These are phyloP conservation scores for Malassezia dermatis DNA, from an alignment of 1,284 basidiomycete genomes.

Conservation along the genomic window DNA sequence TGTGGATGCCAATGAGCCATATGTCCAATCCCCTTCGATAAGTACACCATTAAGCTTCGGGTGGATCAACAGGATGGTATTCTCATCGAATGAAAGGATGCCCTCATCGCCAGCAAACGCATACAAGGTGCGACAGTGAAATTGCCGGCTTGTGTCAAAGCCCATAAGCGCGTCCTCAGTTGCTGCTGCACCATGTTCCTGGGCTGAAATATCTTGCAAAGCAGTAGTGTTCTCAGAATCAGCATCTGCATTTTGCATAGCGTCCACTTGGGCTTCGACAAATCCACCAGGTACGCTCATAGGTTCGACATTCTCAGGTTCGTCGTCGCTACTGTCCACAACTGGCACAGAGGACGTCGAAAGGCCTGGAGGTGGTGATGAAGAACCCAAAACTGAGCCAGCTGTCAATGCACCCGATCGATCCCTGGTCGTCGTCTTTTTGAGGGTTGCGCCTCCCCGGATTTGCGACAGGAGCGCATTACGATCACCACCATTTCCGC, in stretches of 20 bases:
- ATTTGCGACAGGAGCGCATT: slow-evolving; percentile 70
- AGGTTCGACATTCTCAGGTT: slow-evolving; percentile 20
- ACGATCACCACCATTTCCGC: slow-evolving; percentile 51
- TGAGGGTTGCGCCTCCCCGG: slow-evolving; percentile 64
- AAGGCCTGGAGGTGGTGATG: slow-evolving; percentile 55
- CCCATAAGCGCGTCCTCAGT: slow-evolving; percentile 63
- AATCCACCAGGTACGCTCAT: not conserved
- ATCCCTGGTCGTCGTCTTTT: slow-evolving; percentile 73
- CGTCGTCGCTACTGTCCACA: slow-evolving; percentile 50
- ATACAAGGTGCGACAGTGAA: slow-evolving; percentile 57
- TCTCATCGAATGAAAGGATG: slow-evolving; percentile 74
- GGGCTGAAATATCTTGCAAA: not conserved
- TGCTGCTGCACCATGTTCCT: slow-evolving; percentile 1
- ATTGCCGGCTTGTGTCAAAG: slow-evolving; percentile 49
- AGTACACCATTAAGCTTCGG: slow-evolving; percentile 63
- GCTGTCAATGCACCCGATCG: slow-evolving; percentile 61
- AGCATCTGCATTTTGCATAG: slow-evolving; percentile 13
- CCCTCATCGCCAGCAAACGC: slow-evolving; percentile 70
- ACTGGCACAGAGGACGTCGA: slow-evolving; percentile 43
- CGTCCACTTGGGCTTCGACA: not conserved
- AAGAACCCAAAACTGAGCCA: slow-evolving; percentile 68
- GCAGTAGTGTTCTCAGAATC: slow-evolving; percentile 15
- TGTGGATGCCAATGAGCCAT: slow-evolving; percentile 62
- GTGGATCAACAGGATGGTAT: slow-evolving; percentile 66
- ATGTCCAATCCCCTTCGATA: slow-evolving; percentile 65